Evolutionary conservation across 2,329 filamentous ascomycete species (phyloP).

Genomic region (Colletotrichum australisinense): DNA sequence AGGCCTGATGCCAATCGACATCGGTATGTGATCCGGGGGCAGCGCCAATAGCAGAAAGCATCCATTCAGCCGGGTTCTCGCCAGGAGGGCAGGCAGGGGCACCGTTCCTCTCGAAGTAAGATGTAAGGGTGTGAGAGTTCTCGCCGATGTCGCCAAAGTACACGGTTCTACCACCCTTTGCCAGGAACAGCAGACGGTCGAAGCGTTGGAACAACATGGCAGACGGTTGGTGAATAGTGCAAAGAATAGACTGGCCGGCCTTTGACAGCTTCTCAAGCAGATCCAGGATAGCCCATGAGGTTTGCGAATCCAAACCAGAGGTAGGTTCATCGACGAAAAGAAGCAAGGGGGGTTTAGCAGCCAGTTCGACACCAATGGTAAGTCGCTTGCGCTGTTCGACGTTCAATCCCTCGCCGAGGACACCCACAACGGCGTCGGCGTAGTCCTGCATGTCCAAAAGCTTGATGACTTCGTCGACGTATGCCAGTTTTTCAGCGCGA

Average conservation of each 20-base stretch:
- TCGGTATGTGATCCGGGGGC: slow-evolving; percentile 59
- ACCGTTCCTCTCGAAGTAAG: slow-evolving; percentile 64
- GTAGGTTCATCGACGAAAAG: slow-evolving; percentile 84
- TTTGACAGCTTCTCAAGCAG: slow-evolving; percentile 74
- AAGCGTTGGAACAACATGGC: slow-evolving; percentile 38
- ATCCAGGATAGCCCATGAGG: slow-evolving; percentile 79
- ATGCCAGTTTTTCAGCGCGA: slow-evolving; percentile 40
- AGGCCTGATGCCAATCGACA: slow-evolving; percentile 59
- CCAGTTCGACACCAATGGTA: slow-evolving; percentile 82
- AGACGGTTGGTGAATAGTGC: slow-evolving; percentile 39
- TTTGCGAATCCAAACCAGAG: slow-evolving; percentile 80
- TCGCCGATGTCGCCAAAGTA: slow-evolving; percentile 66
- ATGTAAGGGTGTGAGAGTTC: slow-evolving; percentile 58
- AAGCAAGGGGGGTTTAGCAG: slow-evolving; percentile 77
- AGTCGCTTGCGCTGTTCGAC: slow-evolving; percentile 65
- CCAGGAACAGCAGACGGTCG: slow-evolving; percentile 37
- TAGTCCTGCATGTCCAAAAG: slow-evolving; percentile 66
- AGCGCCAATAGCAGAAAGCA: slow-evolving; percentile 43
- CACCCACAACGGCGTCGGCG: slow-evolving; percentile 76
- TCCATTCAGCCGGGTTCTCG: slow-evolving; percentile 66
- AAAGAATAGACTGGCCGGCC: slow-evolving; percentile 57
- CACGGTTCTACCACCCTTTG: slow-evolving; percentile 50
- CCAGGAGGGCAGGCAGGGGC: slow-evolving; percentile 57
- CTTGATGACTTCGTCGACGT: slow-evolving; percentile 45
- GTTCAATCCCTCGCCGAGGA: slow-evolving; percentile 68